Base-by-base conservation (phyloP, 352 stramenopile species). In the Lagenidium sp. region DNA sequence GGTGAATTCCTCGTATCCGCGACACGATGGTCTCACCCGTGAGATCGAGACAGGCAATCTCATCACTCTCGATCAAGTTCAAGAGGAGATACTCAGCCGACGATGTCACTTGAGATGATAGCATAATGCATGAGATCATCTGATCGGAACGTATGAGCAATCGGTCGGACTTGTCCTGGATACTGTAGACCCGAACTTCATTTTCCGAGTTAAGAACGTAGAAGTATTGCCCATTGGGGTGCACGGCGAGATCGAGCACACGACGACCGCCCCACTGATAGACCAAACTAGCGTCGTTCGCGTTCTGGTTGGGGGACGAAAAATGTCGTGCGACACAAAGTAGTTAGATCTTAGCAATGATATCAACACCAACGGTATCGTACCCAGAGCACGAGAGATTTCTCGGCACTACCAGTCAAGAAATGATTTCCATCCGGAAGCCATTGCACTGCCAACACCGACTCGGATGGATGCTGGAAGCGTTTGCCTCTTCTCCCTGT, bases 321-420 rank as follows among this genome's bases (percentile, higher is more conserved):
- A n/a, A n/a, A n/a, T n/a, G n/a, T n/a, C n/a, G n/a, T n/a, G n/a
- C n/a, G n/a, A n/a, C n/a, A 13, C 36, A 41, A 21, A 34, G 6
- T 20, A 42, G 15, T 39, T 22, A 32, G 15, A 25, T 29, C 31
- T n/a, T n/a, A n/a, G n/a, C n/a, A n/a, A n/a, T n/a, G 25, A 24
- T 38, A 45, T 38, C 20, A 12, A 35, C 21, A 34, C 10, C 13
- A 39, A 13, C 3, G 21, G 3, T 2, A 13, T 22, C 65, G n/a
- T 65, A 91, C 78, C 78, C 78, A 88, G 18, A 91, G 34, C 24
- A 88, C 45, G 10, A 91, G 59, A 10, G 72, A 85, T 21, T 86
- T 87, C 29, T 91, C 70, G 0, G 71, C 53, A 31, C 73, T 91
- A 1, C 72, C 75, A 44, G 64, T 85, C 13, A 88, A 47, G 42